These are phyloP conservation scores for Candida sakaeoensis DNA, from an alignment of 805 yeast genomes.

Conservation along the genomic window DNA sequence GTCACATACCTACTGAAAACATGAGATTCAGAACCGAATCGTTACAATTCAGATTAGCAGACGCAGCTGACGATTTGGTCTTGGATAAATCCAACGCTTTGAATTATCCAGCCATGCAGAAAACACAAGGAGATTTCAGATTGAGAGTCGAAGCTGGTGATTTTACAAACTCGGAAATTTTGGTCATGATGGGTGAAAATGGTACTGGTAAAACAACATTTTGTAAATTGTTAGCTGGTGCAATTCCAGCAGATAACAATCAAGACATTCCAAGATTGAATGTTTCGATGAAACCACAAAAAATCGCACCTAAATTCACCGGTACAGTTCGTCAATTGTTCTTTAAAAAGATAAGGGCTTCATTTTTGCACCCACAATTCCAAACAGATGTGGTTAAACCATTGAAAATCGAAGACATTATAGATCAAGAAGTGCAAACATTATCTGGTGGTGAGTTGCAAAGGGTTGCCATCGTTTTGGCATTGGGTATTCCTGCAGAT, in stretches of 20 bases:
- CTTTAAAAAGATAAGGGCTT: slow-evolving; percentile 91
- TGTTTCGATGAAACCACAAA: slow-evolving; percentile 98
- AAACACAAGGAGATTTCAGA: slow-evolving; percentile 96
- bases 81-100: slow-evolving; percentile 77
- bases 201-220: slow-evolving; percentile 99
- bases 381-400: slow-evolving; percentile 98
- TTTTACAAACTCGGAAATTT: slow-evolving; percentile 92
- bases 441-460: slow-evolving; percentile 99
- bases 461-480: slow-evolving; percentile 95
- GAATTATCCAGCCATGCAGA: slow-evolving; percentile 75
- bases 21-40: slow-evolving; percentile 96
- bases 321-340: slow-evolving; percentile 98
- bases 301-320: slow-evolving; percentile 96
- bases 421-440: slow-evolving; percentile 97
- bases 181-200: slow-evolving; percentile 99
- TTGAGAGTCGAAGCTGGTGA: slow-evolving; percentile 80
- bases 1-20: slow-evolving; percentile 95
- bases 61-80: slow-evolving; percentile 74
- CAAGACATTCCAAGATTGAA: slow-evolving; percentile 79
- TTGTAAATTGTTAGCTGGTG: slow-evolving; percentile 94
- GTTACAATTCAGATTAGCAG: slow-evolving; percentile 87
- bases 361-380: slow-evolving; percentile 94
- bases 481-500: slow-evolving; percentile 93
- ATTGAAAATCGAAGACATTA: slow-evolving; percentile 84
- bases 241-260: slow-evolving; percentile 80